Base-by-base conservation (phyloP, 2,329 filamentous ascomycete genomes). In the Exserohilum turcica region DNA sequence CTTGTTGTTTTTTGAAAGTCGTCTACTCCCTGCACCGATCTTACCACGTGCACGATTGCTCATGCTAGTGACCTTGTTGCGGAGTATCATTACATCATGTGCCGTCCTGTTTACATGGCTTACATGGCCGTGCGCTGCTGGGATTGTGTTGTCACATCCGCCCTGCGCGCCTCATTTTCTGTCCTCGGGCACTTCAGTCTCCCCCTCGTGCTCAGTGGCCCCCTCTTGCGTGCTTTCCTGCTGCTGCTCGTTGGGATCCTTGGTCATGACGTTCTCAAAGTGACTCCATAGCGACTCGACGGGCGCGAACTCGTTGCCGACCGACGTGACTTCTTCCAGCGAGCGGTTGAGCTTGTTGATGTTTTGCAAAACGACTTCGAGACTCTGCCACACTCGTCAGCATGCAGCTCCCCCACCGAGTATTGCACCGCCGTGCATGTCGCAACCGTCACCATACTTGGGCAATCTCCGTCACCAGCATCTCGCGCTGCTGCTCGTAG, bases 281-380 rank as follows among this genome's bases (percentile, higher is more conserved):
- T 96, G 91, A 33, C 90, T 95, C 94, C 94, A 99, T 13, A 99
- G 82, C 27, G 91, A 92, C 75, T 99, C 94, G 37, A 99, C 94
- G 3, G 91, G 92, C n/a, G 90, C 88, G 77, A 99, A 97, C 70
- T 99, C 94, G 76, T 96, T 96, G 32, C 94, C 94, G 46, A 99
- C 93, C 40, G 91, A 87, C 54, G 95, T 92, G 16, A 97, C 89
- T 50, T 92, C 90, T 76, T 99, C 93, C 15, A 99, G 80, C 33
- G 89, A 93, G 29, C 93, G 87, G 74, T 97, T 99, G 54, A 99
- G 79, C 66, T 92, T 92, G 78, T 97, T 99, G 75, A 97, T 91
- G 69, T 96, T 97, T 66, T 92, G 90, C 8, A 99, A 87, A 54
- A 96, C 92, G 67, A 94, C 87, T 68, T 97, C 94, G 72, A 99